Percentiles rank a stretch among this genome's conserved stretches.
Evolutionary conservation across 1,284 basidiomycete species (phyloP).

Genomic region (Trichosporon inkin): DNA sequence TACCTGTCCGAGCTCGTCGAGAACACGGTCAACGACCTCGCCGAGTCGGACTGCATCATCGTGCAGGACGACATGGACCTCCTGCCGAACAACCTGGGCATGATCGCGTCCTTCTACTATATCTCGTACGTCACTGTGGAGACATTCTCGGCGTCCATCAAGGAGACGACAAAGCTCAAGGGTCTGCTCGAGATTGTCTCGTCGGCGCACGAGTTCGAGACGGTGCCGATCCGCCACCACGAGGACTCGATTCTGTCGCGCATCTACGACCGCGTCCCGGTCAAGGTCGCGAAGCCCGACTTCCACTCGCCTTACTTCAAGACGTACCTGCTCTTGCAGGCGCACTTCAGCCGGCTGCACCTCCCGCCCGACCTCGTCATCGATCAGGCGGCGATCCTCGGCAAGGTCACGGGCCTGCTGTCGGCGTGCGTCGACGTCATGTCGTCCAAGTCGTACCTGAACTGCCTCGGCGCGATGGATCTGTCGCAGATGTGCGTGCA

Average conservation of each 20-base stretch:
- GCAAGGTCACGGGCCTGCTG: conserved; percentile 83
- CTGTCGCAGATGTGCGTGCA: conserved; percentile 99
- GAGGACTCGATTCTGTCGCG: conserved; percentile 75
- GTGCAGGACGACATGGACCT: conserved; percentile 94
- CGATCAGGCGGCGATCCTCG: conserved; percentile 80
- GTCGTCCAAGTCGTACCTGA: conserved; percentile 92
- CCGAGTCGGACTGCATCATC: conserved; percentile 89
- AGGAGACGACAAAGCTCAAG: conserved; percentile 95
- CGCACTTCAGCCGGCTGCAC: conserved; percentile 88
- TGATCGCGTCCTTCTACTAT: conserved; percentile 77
- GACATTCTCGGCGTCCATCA: conserved; percentile 92
- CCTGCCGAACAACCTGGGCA: conserved; percentile 83
- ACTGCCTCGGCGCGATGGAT: conserved; percentile 95
- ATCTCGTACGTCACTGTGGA: conserved; percentile 85
- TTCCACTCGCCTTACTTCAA: conserved; percentile 97
- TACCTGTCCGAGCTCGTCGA: conserved; percentile 95
- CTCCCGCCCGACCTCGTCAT: conserved; percentile 89
- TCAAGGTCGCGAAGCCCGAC: conserved; percentile 82
- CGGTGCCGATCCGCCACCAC: conserved; percentile 87
- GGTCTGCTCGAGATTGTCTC: conserved; percentile 93
- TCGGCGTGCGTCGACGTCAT: conserved; percentile 97
- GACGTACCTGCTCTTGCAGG: conserved; percentile 92
- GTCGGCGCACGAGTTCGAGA: conserved; percentile 93
- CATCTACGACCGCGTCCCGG: conserved; percentile 95
- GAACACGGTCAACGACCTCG: conserved; percentile 82